Evolutionary conservation across 2,329 filamentous ascomycete genomes (phyloP).

Genomic region (Aspergillus phoenicis): DNA sequence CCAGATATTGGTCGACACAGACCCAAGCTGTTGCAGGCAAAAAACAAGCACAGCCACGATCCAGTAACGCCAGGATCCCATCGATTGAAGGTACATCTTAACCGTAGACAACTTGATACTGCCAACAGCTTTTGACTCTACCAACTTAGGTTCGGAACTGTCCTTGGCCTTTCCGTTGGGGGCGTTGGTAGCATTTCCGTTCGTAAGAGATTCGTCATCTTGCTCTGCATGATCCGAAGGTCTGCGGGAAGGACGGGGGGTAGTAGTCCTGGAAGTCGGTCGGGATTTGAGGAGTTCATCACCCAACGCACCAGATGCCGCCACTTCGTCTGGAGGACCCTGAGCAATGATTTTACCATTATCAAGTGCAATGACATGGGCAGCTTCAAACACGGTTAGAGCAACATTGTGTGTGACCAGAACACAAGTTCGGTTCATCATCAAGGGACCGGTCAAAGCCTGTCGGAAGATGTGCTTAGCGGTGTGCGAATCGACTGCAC

Average conservation of each 20-base stretch:
- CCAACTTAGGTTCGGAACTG: constrained; percentile 51
- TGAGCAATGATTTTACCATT: constrained; percentile 80
- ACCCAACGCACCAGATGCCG: constrained; percentile 83
- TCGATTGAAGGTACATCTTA: constrained; percentile 78
- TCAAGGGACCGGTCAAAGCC: constrained; percentile 84
- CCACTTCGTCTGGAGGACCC: constrained; percentile 75
- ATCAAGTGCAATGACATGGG: constrained; percentile 80
- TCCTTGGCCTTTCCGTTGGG: constrained; percentile 44
- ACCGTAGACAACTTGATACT: constrained; percentile 88
- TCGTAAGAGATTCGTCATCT: constrained; percentile 55
- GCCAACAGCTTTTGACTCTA: constrained; percentile 80
- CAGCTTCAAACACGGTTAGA: constrained; percentile 78
- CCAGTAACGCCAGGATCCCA: constrained; percentile 99
- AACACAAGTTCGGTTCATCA: constrained; percentile 87
- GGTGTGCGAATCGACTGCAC: constrained; percentile 95
- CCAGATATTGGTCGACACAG: constrained; percentile 90
- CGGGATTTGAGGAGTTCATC: constrained; percentile 80
- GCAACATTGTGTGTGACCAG: constrained; percentile 93
- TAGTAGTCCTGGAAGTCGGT: constrained; percentile 69
- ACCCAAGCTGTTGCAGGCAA: constrained; percentile 77
- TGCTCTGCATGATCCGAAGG: constrained; percentile 73
- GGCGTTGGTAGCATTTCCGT: constrained; percentile 44
- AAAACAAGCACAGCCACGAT: constrained; percentile 74
- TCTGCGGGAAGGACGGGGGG: constrained; percentile 74
- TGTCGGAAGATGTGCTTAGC: constrained; percentile 98